A percentile compares a stretch with the other conserved stretches of the same genome.
Evolutionary conservation across 768 basidiomycete genomes (phyloP).

Genomic region (Phylloporus sp.): DNA sequence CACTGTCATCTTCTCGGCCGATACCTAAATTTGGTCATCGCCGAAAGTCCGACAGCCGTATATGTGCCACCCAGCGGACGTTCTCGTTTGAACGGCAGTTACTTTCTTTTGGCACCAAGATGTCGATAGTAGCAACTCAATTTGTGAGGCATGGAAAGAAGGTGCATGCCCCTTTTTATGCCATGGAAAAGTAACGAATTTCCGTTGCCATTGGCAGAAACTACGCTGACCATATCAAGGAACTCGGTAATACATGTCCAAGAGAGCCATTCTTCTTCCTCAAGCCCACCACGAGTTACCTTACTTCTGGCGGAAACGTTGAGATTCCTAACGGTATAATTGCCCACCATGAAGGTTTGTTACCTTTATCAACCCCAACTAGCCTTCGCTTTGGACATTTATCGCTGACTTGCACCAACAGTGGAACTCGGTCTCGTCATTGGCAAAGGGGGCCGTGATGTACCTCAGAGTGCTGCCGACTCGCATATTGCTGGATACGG

Average conservation of each 20-base stretch:
- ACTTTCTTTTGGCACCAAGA: slow-evolving; percentile 11
- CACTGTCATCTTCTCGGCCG: slow-evolving; percentile 23
- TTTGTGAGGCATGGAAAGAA: slow-evolving; percentile 48
- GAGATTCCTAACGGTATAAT: slow-evolving; percentile 83
- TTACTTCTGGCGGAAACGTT: slow-evolving; percentile 70
- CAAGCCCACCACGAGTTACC: slow-evolving; percentile 91
- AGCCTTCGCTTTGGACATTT: not conserved
- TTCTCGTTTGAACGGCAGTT: too few species aligned
- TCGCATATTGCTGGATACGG: slow-evolving; percentile 90
- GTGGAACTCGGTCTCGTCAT: slow-evolving; percentile 98
- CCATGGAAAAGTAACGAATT: not conserved
- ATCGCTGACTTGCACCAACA: slow-evolving; percentile 19
- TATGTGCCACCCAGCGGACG: too few species aligned
- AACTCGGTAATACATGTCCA: slow-evolving; percentile 79
- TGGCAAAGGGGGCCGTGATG: slow-evolving; percentile 81
- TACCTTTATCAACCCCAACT: not conserved
- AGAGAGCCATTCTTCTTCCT: slow-evolving; percentile 98
- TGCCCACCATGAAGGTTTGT: slow-evolving; percentile 86
- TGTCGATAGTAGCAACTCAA: slow-evolving; percentile 34
- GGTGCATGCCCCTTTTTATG: slow-evolving; percentile 19
- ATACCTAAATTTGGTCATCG: slow-evolving; percentile 11
- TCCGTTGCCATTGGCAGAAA: slow-evolving; percentile 90
- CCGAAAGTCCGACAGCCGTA: slow-evolving; percentile 22
- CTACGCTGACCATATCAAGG: slow-evolving; percentile 88
- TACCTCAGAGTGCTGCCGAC: slow-evolving; percentile 66